Conservation (phyloP, 2,329 filamentous ascomycete genomes). For the Trichoderma sp. region DNA sequence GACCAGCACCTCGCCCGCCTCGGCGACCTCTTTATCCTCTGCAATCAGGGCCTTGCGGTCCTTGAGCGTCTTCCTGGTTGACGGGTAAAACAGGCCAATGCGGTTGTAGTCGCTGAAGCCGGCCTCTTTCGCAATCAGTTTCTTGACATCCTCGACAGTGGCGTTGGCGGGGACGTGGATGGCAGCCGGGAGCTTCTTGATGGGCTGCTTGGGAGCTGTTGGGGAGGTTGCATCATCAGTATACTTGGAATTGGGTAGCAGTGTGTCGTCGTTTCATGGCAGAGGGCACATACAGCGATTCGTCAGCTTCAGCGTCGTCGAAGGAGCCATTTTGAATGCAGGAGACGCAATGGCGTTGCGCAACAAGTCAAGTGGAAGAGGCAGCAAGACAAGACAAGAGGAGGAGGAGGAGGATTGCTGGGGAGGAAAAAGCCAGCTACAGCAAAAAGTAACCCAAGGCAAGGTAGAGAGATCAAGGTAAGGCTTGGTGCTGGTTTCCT, state of each 20-base stretch:
- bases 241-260: background rate
- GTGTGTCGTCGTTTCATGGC: background rate
- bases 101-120: slow-evolving; percentile 61
- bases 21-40: slow-evolving; percentile 52
- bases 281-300: slow-evolving; percentile 32
- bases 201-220: slow-evolving; percentile 51
- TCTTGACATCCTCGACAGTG: slow-evolving; percentile 64
- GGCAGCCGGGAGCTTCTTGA: slow-evolving; percentile 57
- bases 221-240: slow-evolving; percentile 1
- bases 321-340: slow-evolving; percentile 22
- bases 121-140: slow-evolving; percentile 53
- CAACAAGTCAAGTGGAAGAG: background rate
- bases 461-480: background rate
- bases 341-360: background rate
- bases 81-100: slow-evolving; percentile 63
- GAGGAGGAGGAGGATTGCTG: background rate
- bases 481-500: slow-evolving; percentile 12
- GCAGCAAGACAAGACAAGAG: no score
- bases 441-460: background rate
- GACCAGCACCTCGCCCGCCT: slow-evolving; percentile 68
- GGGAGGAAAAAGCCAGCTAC: slow-evolving; percentile 3
- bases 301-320: slow-evolving; percentile 31
- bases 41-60: slow-evolving; percentile 59
- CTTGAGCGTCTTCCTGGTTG: slow-evolving; percentile 64
- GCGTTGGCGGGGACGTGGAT: slow-evolving; percentile 53